phyloP scores from a whole-genome alignment of 257 asterid genomes.

The Fraxinus cuspidata region DNA sequence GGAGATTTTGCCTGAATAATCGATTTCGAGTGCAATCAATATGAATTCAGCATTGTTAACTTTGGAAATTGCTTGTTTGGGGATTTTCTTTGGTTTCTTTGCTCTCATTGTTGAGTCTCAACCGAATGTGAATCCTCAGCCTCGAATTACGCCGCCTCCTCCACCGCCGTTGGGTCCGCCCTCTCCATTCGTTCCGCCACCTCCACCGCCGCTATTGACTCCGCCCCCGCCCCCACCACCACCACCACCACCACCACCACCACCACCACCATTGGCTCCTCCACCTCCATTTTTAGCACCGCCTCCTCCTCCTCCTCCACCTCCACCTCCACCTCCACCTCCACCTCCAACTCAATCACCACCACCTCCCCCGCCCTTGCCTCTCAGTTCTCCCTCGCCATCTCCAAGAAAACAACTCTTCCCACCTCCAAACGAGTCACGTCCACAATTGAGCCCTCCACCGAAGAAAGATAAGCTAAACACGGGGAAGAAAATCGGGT shows the following conservation, averaged over 20 bases:
- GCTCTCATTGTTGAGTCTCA: constrained; percentile 48
- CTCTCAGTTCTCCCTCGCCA: constrained; percentile 26
- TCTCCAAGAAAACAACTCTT: constrained; percentile 31
- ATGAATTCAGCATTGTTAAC: constrained; percentile 58
- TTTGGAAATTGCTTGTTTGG: constrained; percentile 26
- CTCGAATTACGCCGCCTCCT: background rate
- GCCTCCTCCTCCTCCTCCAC: constrained; percentile 7
- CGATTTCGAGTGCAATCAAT: constrained; percentile 7
- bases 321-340: constrained; percentile 32
- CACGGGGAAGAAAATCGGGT: constrained; percentile 45
- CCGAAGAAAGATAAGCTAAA: constrained; percentile 24
- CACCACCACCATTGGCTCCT: constrained; percentile 24
- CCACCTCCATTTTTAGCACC: constrained; percentile 14
- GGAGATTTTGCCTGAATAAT: constrained; percentile 26
- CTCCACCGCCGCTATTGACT: background rate
- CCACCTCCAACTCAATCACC: constrained; percentile 26
- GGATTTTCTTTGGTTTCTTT: constrained; percentile 33
- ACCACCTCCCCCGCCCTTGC: constrained; percentile 10
- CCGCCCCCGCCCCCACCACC: constrained; percentile 28
- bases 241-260: constrained; percentile 5
- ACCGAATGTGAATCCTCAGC: constrained; percentile 31
- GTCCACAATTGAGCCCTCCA: constrained; percentile 21
- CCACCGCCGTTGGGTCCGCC: no score
- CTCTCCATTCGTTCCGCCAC: background rate
- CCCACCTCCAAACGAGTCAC: constrained; percentile 14